Evolutionary conservation across 1,284 basidiomycete species (phyloP).

Genomic region (Pascua sp.): DNA sequence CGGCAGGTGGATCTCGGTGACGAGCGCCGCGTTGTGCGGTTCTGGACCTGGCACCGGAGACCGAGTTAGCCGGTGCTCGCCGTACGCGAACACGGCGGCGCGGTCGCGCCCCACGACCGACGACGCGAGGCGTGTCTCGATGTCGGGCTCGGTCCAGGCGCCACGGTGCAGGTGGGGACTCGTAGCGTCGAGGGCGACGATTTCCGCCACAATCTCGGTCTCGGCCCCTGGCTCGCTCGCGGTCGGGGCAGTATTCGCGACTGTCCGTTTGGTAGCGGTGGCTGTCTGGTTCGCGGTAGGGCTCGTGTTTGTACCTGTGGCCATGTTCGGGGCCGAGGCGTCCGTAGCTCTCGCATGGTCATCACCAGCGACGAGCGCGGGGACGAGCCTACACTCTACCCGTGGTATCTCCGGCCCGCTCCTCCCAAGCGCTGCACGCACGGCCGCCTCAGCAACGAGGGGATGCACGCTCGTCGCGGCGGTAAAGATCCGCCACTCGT

Average conservation of each 20-base stretch:
- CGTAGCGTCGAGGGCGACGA: constrained; percentile 5
- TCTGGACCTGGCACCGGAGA: neutral
- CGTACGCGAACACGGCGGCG: constrained; percentile 2
- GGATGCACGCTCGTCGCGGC: neutral
- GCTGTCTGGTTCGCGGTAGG: no score
- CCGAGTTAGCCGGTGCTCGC: constrained; percentile 6
- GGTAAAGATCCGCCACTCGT: constrained; percentile 12
- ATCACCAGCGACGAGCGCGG: neutral
- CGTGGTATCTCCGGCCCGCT: neutral
- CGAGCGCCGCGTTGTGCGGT: neutral
- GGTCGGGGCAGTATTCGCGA: no score
- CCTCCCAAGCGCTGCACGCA: neutral
- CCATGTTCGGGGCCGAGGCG: no score
- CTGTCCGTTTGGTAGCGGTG: no score
- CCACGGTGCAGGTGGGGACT: constrained; percentile 6
- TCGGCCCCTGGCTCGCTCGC: no score
- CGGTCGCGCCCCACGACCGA: neutral
- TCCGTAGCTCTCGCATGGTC: no score
- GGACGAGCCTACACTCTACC: neutral
- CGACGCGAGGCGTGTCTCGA: neutral
- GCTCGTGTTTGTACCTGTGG: no score
- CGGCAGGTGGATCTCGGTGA: neutral
- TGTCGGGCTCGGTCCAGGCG: neutral
- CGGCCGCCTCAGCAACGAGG: neutral
- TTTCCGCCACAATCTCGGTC: neutral